These are phyloP conservation scores for Orbilia ellipsospora DNA, from an alignment of 2,329 filamentous ascomycete species.

Conservation along the genomic window DNA sequence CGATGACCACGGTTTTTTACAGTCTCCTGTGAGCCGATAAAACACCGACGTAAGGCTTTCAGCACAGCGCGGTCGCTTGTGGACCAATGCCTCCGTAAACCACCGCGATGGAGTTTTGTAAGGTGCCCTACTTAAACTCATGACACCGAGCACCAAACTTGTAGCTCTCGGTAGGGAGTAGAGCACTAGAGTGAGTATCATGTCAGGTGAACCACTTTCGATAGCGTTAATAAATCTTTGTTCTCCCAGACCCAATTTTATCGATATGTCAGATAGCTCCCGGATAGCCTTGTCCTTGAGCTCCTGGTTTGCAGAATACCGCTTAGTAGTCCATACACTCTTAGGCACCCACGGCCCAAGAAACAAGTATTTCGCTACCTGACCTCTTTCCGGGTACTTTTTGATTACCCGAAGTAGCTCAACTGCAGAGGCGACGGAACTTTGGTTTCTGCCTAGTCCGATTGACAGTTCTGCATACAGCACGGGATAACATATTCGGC, in stretches of 20 bases:
- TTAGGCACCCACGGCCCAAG: background rate
- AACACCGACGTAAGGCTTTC: background rate
- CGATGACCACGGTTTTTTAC: background rate
- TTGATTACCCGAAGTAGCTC: background rate
- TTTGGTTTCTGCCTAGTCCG: background rate
- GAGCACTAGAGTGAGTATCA: conserved; percentile 35
- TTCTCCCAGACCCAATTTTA: conserved; percentile 14
- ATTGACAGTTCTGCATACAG: background rate
- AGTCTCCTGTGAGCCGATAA: no score
- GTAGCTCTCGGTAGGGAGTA: conserved; percentile 29
- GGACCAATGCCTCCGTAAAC: background rate
- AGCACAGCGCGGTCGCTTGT: background rate
- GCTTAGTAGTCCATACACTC: background rate
- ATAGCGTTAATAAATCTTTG: conserved; percentile 26
- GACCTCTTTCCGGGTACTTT: background rate
- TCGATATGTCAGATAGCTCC: background rate
- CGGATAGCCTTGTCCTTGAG: background rate
- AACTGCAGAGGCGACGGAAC: background rate
- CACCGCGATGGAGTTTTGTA: conserved; percentile 11
- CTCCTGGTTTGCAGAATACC: background rate
- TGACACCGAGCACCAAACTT: conserved; percentile 4
- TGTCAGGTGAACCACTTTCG: conserved; percentile 26
- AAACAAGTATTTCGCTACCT: background rate
- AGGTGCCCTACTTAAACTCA: conserved; percentile 7
- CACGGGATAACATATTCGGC: conserved; percentile 3